Evolutionary conservation across 371 early-diverging fungal genomes (phyloP).

Genomic region (Mortierella sp.): DNA sequence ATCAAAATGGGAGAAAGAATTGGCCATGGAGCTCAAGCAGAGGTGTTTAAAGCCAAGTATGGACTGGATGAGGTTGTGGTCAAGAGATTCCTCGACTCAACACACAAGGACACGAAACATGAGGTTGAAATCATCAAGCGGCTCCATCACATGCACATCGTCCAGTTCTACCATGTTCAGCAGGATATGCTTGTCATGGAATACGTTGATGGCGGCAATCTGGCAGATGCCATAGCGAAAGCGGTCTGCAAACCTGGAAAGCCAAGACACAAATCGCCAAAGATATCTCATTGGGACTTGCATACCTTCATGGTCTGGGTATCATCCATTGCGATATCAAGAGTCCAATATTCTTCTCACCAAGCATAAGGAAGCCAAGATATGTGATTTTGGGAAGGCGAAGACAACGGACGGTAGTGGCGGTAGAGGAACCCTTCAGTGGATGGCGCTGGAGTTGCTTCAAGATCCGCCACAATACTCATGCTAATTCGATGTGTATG

Average conservation of each 20-base stretch:
- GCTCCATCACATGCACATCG: neutral
- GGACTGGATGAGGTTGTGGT: constrained; percentile 7
- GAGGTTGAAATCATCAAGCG: constrained; percentile 6
- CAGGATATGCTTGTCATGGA: constrained; percentile 16
- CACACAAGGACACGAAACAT: neutral
- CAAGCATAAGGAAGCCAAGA: no score
- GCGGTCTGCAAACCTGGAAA: neutral
- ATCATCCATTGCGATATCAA: constrained; percentile 16
- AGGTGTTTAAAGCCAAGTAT: neutral
- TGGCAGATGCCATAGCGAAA: neutral
- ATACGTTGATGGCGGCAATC: constrained; percentile 11
- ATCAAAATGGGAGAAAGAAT: constrained; percentile 1
- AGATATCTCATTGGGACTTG: constrained; percentile 6
- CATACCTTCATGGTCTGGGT: constrained; percentile 7
- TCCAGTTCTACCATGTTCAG: constrained; percentile 3
- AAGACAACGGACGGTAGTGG: no score
- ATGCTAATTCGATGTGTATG: constrained; percentile 11
- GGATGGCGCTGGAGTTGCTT: no score
- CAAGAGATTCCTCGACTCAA: constrained; percentile 5
- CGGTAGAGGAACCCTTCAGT: no score
- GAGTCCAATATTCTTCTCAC: constrained; percentile 12
- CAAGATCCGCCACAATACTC: constrained; percentile 3
- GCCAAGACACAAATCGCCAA: constrained; percentile 8
- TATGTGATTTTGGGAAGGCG: no score
- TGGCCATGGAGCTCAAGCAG: constrained; percentile 3